Percentiles rank a stretch among this genome's conserved stretches.
phyloP scores from a whole-genome alignment of 179 eudicot genomes.

The Drosera spatulata region DNA sequence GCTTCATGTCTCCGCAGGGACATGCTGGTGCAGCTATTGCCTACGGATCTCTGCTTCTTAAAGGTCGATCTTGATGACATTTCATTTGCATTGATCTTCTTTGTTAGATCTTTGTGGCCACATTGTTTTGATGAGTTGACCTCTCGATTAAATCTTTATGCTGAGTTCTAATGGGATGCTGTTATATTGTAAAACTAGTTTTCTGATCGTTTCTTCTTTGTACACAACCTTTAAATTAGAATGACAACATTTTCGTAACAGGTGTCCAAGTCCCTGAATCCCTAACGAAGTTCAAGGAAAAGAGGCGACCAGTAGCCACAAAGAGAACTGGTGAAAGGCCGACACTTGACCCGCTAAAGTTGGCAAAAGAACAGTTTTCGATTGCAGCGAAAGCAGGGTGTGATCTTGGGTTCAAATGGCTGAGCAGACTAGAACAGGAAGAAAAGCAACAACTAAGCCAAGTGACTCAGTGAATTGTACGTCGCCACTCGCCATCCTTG shows the following conservation, averaged over 20 bases:
- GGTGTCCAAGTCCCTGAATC: conserved; percentile 61
- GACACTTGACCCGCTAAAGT: neutral
- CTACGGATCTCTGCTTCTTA: conserved; percentile 75
- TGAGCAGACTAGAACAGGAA: conserved; percentile 65
- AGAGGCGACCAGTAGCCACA: conserved; percentile 26
- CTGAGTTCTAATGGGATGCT: no score
- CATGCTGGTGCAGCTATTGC: conserved; percentile 93
- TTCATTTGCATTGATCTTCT: neutral
- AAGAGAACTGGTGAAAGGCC: conserved; percentile 21
- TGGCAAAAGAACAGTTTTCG: conserved; percentile 71
- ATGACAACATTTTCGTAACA: conserved; percentile 9
- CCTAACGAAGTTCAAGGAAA: conserved; percentile 39
- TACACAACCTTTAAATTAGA: neutral
- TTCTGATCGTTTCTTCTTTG: neutral
- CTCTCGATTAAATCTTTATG: neutral
- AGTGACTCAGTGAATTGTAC: conserved; percentile 1
- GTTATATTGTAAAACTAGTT: neutral
- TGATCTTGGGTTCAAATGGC: conserved; percentile 79
- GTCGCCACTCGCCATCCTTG: no score
- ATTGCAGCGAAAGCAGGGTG: conserved; percentile 76
- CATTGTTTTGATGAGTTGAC: neutral
- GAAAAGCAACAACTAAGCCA: conserved; percentile 35
- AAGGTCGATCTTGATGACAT: conserved; percentile 32
- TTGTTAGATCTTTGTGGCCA: neutral
- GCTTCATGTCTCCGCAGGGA: conserved; percentile 39